Conservation (phyloP, 2,329 filamentous ascomycete genomes). For the Exophiala xenobiotica region DNA sequence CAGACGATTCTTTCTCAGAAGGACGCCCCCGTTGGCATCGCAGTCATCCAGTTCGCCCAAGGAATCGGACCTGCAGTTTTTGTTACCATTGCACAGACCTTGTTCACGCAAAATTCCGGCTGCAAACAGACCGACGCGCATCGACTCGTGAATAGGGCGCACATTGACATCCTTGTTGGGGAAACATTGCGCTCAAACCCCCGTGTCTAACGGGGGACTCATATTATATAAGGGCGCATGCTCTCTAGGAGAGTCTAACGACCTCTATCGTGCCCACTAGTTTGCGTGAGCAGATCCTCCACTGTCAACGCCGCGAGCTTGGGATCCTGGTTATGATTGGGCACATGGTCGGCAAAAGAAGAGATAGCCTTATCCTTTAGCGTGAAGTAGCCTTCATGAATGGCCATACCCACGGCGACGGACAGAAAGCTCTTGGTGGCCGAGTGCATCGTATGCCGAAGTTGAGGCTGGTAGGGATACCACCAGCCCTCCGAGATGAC, state of each 20-base stretch:
- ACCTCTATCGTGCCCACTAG: neutral
- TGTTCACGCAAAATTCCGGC: too few relatives aligned
- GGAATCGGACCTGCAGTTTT: constrained; percentile 64
- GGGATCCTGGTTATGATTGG: neutral
- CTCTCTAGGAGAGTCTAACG: too few relatives aligned
- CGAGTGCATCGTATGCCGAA: constrained; percentile 8
- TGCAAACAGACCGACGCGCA: too few relatives aligned
- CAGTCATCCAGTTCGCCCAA: constrained; percentile 58
- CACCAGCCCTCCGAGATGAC: constrained; percentile 8
- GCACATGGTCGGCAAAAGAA: constrained; percentile 5
- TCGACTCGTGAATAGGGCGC: too few relatives aligned
- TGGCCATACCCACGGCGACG: constrained; percentile 9
- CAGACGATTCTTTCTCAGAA: constrained; percentile 29
- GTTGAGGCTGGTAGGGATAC: constrained; percentile 4
- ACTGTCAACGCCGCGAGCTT: constrained; percentile 3
- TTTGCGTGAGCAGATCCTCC: constrained; percentile 9
- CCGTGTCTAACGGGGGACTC: too few relatives aligned
- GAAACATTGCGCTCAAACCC: too few relatives aligned
- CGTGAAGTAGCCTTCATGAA: constrained; percentile 3
- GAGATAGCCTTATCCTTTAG: constrained; percentile 3
- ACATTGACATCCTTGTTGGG: too few relatives aligned
- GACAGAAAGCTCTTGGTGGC: constrained; percentile 7
- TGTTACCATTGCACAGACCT: constrained; percentile 63
- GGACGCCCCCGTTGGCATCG: constrained; percentile 32
- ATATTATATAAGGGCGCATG: too few relatives aligned